These are phyloP conservation scores for Amphibolis antarctica DNA, from an alignment of 106 monocot species.

Conservation along the genomic window DNA sequence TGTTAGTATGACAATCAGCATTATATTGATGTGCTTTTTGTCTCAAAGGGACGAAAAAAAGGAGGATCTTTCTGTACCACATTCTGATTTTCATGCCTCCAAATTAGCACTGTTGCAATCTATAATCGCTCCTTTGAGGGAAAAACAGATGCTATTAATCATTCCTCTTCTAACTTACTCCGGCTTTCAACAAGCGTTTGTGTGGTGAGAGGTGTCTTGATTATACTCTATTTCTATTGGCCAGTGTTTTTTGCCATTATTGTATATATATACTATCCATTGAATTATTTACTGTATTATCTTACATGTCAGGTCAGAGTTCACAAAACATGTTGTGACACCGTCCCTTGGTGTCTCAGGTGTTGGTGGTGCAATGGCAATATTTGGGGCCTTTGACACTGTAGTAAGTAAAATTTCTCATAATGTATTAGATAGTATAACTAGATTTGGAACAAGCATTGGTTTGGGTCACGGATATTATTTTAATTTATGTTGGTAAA, in stretches of 20 bases:
- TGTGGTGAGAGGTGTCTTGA: constrained; percentile 38
- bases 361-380: constrained; percentile 90
- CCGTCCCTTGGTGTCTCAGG: constrained; percentile 87
- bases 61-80: constrained; percentile 17
- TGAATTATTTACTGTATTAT: not conserved
- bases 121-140: constrained; percentile 45
- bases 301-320: constrained; percentile 60
- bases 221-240: not conserved
- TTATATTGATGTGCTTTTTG: constrained; percentile 65
- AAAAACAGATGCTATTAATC: constrained; percentile 51
- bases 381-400: constrained; percentile 80
- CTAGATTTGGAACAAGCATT: not conserved
- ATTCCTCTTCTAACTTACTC: constrained; percentile 87
- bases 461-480: not conserved
- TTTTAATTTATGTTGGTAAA: not conserved
- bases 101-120: constrained; percentile 33
- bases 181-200: constrained; percentile 84
- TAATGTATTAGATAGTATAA: no score
- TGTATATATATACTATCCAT: not conserved
- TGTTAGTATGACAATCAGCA: constrained; percentile 56
- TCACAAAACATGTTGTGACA: constrained; percentile 70
- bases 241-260: not conserved
- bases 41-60: constrained; percentile 57
- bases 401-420: constrained; percentile 33
- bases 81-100: constrained; percentile 10